Evolutionary conservation across 192 early-diverging fungal genomes (phyloP).

Genomic region (Ambispora gerdemannii): DNA sequence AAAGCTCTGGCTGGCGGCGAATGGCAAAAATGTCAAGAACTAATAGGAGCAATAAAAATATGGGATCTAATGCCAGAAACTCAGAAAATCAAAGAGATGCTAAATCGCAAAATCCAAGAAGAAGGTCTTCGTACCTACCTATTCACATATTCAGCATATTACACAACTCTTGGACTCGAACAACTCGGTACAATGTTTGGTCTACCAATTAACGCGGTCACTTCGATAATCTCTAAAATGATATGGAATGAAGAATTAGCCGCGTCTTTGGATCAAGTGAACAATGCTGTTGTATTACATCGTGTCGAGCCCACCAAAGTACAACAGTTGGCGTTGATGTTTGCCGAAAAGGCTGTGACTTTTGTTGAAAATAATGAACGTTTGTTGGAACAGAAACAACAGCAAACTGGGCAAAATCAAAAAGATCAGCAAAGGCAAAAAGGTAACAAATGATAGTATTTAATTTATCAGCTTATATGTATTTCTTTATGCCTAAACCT

Average conservation of each 20-base stretch:
- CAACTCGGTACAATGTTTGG: slow-evolving; percentile 88
- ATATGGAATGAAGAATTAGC: slow-evolving; percentile 89
- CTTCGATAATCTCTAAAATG: slow-evolving; percentile 86
- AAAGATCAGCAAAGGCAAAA: slow-evolving; percentile 24
- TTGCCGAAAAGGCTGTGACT: slow-evolving; percentile 80
- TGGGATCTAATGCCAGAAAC: slow-evolving; percentile 89
- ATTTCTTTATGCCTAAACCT: too few relatives aligned
- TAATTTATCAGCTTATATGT: too few relatives aligned
- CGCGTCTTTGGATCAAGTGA: slow-evolving; percentile 84
- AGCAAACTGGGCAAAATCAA: slow-evolving; percentile 32
- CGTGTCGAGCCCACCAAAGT: slow-evolving; percentile 69
- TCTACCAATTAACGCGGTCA: slow-evolving; percentile 60
- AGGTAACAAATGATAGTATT: slow-evolving; percentile 2
- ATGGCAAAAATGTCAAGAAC: slow-evolving; percentile 85
- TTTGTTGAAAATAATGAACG: slow-evolving; percentile 92
- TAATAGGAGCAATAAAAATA: slow-evolving; percentile 89
- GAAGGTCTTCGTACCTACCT: slow-evolving; percentile 95
- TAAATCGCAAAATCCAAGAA: slow-evolving; percentile 87
- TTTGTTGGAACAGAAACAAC: slow-evolving; percentile 73
- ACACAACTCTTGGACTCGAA: slow-evolving; percentile 81
- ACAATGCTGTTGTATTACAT: slow-evolving; percentile 76
- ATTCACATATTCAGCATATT: slow-evolving; percentile 88
- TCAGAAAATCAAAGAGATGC: slow-evolving; percentile 87
- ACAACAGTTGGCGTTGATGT: slow-evolving; percentile 81
- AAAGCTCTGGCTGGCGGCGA: slow-evolving; percentile 89